A percentile compares a stretch with the other conserved stretches of the same genome.
Conservation (phyloP, 257 asterid species). For the Ehretia macrophylla region DNA sequence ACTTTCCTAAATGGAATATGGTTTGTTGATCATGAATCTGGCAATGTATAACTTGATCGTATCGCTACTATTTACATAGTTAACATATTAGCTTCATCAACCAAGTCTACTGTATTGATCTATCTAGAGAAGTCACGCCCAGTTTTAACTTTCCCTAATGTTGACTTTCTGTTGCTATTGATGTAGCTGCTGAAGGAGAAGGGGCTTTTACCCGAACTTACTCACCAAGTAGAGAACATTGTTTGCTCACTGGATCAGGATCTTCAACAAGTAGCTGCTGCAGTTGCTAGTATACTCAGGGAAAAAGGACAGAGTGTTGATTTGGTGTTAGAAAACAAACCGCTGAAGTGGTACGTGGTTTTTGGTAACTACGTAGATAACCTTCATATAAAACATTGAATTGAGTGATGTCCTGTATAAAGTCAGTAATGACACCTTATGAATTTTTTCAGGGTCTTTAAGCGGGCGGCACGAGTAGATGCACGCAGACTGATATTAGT, state of each 20-base stretch:
- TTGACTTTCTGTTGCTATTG: constrained; percentile 9
- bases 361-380: not conserved
- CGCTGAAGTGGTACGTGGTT: constrained; percentile 72
- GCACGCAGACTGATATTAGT: constrained; percentile 78
- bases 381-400: too few relatives aligned
- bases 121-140: not conserved
- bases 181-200: constrained; percentile 93
- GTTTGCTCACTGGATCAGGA: constrained; percentile 81
- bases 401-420: too few relatives aligned
- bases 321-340: constrained; percentile 85
- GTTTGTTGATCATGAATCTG: too few relatives aligned
- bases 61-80: too few relatives aligned
- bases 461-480: constrained; percentile 70
- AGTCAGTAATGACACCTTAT: too few relatives aligned
- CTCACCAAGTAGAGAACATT: constrained; percentile 60
- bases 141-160: not conserved
- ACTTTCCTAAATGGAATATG: too few relatives aligned
- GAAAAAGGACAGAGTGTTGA: constrained; percentile 81
- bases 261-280: constrained; percentile 74
- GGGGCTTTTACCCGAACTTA: constrained; percentile 73
- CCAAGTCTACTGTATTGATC: not conserved
- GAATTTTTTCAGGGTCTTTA: constrained; percentile 75
- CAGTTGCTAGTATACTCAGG: constrained; percentile 75
- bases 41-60: too few relatives aligned
- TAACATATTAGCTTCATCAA: too few relatives aligned